Base-by-base conservation (phyloP, 2,329 filamentous ascomycete species). In the Paradendryphiella salina region DNA sequence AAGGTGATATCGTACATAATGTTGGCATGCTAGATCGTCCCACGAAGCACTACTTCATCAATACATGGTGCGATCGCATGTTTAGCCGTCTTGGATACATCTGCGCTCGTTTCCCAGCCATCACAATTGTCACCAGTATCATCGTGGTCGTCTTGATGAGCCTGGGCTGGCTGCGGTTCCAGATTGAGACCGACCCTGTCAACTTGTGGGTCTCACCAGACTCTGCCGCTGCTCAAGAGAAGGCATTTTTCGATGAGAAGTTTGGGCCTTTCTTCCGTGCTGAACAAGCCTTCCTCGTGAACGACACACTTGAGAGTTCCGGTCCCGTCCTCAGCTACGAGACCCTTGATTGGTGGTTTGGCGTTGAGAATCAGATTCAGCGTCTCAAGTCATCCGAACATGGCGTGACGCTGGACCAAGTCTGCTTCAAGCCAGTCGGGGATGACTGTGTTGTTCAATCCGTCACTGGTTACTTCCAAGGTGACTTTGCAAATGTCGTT, bases 261-360 rank as follows among this genome's bases (percentile, higher is more conserved):
- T 99, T 99, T 70, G 95, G 94, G 0, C 91, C 93, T 0, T 99
- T 99, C 68, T 99, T 94, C 75, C 88, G 94, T 33, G 88, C 92
- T 0, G 89, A 99, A 72, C 94, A 99, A 74, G 84, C 86, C 0
- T 99, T 99, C 72, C 74, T 99, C 11, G 90, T 97, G 55, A 99
- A 97, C 57, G 92, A 96, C 61, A 91, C 85, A 0, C 71, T 81
- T 0, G 79, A 79, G 2, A 83, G 83, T 0, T 80, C 85, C 2
- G 85, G 88, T 0, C 89, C 90, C 0, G 90, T 97, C 1, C 76
- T 99, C 49, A 91, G 84, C 71, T 94, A 95, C 60, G 90, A 96
- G 7, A 96, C 89, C 0, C 79, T 99, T 8, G 78, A 81, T 20
- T 99, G 94, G 94, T 97, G 93, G 94, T 89, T 94, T 67, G 89